Evolutionary conservation across 1,284 basidiomycete species (phyloP).

Genomic region (Cerrena zonata): DNA sequence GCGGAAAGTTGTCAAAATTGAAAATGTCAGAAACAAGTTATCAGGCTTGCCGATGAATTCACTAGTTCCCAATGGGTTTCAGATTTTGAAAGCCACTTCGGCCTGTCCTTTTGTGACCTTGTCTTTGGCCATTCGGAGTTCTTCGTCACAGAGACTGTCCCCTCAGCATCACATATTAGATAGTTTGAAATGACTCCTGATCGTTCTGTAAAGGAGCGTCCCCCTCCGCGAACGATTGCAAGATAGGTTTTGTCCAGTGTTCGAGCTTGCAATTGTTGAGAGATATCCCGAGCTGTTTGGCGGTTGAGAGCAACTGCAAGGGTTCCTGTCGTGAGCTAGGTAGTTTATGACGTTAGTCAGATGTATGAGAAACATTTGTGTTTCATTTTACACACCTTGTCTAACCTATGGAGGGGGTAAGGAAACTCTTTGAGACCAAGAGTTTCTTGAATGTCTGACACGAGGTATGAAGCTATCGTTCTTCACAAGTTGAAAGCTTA

Average conservation of each 20-base stretch:
- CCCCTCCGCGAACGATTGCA: constrained; percentile 55
- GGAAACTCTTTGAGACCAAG: constrained; percentile 35
- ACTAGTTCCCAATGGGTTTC: constrained; percentile 58
- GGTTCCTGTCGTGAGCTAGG: constrained; percentile 59
- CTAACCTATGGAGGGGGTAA: constrained; percentile 58
- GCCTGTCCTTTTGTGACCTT: constrained; percentile 30
- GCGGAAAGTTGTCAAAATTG: no score
- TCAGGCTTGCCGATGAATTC: constrained; percentile 49
- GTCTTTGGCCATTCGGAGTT: not conserved
- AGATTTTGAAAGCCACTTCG: constrained; percentile 10
- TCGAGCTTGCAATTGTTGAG: constrained; percentile 44
- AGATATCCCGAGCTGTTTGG: constrained; percentile 41
- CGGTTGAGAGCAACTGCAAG: constrained; percentile 49
- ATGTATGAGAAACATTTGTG: not conserved
- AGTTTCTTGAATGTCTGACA: constrained; percentile 34
- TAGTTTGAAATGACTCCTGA: constrained; percentile 29
- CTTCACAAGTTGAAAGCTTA: not conserved
- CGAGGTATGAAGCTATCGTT: not conserved
- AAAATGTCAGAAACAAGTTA: not conserved
- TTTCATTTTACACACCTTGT: constrained; percentile 42
- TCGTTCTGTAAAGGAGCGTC: constrained; percentile 44
- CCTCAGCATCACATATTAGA: constrained; percentile 41
- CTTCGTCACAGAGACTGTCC: constrained; percentile 22
- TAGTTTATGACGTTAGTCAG: not conserved
- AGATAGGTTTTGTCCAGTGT: constrained; percentile 59